A percentile compares a stretch with the other conserved stretches of the same genome.
Conservation (phyloP, 75 land plant species). For the Pinus albicaulis region DNA sequence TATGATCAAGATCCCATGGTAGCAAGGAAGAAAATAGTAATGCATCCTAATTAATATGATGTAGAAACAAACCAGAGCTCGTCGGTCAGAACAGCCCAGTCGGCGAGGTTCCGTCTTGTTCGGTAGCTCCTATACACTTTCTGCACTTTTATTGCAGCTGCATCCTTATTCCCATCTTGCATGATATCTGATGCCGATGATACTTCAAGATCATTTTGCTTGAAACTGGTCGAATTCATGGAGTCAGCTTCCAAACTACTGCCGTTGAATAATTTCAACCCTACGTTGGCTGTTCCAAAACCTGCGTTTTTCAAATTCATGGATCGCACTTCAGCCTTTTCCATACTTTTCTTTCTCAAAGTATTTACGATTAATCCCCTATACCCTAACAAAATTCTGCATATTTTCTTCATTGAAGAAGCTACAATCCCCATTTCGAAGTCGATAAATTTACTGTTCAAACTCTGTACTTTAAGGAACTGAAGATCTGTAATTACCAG, state of each 20-base stretch:
- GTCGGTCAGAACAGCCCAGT: slow-evolving; percentile 78
- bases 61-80: slow-evolving; percentile 48
- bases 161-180: slow-evolving; percentile 16
- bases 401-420: not conserved
- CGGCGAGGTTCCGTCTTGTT: slow-evolving; percentile 81
- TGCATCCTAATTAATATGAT: not conserved
- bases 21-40: not conserved
- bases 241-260: not conserved
- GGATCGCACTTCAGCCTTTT: not conserved
- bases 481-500: not conserved
- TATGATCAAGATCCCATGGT: not conserved
- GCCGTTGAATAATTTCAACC: not conserved
- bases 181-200: too few relatives aligned
- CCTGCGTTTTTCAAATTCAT: not conserved
- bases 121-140: slow-evolving; percentile 88
- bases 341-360: not conserved
- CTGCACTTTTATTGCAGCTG: slow-evolving; percentile 76
- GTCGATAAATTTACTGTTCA: not conserved
- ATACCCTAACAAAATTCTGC: not conserved
- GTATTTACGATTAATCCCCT: not conserved
- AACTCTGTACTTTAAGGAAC: not conserved
- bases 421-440: not conserved
- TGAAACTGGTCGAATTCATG: not conserved
- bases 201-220: not conserved
- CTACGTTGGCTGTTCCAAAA: not conserved